Percentiles rank a stretch among this genome's conserved stretches.
These are phyloP conservation scores for Madurella mycetomatis DNA, from an alignment of 2,329 filamentous ascomycete genomes.

Conservation along the genomic window DNA sequence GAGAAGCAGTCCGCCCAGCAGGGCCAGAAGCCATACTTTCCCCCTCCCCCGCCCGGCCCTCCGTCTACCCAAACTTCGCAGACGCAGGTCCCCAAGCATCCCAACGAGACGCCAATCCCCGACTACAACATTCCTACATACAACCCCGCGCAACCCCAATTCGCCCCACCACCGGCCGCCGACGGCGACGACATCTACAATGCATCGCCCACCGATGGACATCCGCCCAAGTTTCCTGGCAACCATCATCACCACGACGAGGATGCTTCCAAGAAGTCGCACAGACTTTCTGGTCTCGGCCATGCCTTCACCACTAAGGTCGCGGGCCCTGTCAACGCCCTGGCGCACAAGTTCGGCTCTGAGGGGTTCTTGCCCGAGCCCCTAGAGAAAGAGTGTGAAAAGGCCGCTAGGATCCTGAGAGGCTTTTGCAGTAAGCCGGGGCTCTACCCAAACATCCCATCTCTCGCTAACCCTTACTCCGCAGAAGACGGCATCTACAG, in stretches of 20 bases:
- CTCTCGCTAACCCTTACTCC: neutral
- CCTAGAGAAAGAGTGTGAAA: constrained; percentile 85
- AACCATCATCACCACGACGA: constrained; percentile 9
- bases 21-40: constrained; percentile 20
- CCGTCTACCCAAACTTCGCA: constrained; percentile 22
- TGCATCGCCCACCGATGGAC: constrained; percentile 21
- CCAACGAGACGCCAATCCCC: constrained; percentile 26
- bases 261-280: constrained; percentile 22
- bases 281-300: constrained; percentile 8
- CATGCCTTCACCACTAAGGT: constrained; percentile 39
- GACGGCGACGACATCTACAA: constrained; percentile 24
- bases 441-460: neutral
- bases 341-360: constrained; percentile 76
- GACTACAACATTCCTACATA: constrained; percentile 26
- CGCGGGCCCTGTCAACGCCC: constrained; percentile 71
- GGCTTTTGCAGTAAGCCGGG: constrained; percentile 72
- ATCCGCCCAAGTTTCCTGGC: constrained; percentile 19
- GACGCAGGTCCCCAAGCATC: constrained; percentile 20
- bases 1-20: constrained; percentile 14
- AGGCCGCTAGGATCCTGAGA: constrained; percentile 76
- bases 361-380: constrained; percentile 85
- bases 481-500: constrained; percentile 51
- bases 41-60: constrained; percentile 28
- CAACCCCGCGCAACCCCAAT: constrained; percentile 23
- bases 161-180: constrained; percentile 12